Conservation (phyloP, 371 early-diverging fungal genomes). For the Haplosporangium sp. region DNA sequence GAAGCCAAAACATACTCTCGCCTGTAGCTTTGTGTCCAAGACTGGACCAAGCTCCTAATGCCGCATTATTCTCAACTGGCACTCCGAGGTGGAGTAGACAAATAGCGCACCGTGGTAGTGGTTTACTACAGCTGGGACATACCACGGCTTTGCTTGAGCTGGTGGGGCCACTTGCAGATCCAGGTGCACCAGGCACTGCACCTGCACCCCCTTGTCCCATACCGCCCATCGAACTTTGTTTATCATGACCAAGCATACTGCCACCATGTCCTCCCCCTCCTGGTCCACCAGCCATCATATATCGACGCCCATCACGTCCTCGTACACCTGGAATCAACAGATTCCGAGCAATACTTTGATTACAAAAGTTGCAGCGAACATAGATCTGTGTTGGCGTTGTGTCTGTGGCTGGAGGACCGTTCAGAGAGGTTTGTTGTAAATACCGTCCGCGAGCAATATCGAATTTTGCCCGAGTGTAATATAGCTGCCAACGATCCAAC, state of each 20-base stretch:
- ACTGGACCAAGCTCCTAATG: slow-evolving; percentile 43
- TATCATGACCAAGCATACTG: slow-evolving; percentile 41
- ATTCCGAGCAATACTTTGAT: slow-evolving; percentile 79
- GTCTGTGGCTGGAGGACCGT: slow-evolving; percentile 61
- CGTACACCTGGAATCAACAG: slow-evolving; percentile 65
- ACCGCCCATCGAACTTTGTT: slow-evolving; percentile 42
- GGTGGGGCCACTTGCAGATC: slow-evolving; percentile 23
- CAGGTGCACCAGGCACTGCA: slow-evolving; percentile 35
- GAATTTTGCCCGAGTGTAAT: slow-evolving; percentile 84
- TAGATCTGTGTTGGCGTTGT: slow-evolving; percentile 85
- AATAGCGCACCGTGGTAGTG: slow-evolving; percentile 93
- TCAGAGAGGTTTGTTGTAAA: slow-evolving; percentile 58
- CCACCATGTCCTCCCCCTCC: slow-evolving; percentile 32
- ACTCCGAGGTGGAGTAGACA: slow-evolving; percentile 92
- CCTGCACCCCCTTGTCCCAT: slow-evolving; percentile 27
- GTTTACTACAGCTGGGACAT: slow-evolving; percentile 90
- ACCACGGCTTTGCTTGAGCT: slow-evolving; percentile 36
- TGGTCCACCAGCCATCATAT: slow-evolving; percentile 59
- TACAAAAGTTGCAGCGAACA: slow-evolving; percentile 92
- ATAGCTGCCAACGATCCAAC: slow-evolving; percentile 91
- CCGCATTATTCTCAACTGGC: slow-evolving; percentile 65
- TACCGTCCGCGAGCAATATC: slow-evolving; percentile 87
- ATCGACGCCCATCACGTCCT: slow-evolving; percentile 67
- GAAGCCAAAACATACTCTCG: slow-evolving; percentile 43
- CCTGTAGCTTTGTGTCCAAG: slow-evolving; percentile 59